Evolutionary conservation across 2,329 filamentous ascomycete species (phyloP), one percentile per base, ranked within the genome.

Genomic region (Didymella exigua): DNA sequence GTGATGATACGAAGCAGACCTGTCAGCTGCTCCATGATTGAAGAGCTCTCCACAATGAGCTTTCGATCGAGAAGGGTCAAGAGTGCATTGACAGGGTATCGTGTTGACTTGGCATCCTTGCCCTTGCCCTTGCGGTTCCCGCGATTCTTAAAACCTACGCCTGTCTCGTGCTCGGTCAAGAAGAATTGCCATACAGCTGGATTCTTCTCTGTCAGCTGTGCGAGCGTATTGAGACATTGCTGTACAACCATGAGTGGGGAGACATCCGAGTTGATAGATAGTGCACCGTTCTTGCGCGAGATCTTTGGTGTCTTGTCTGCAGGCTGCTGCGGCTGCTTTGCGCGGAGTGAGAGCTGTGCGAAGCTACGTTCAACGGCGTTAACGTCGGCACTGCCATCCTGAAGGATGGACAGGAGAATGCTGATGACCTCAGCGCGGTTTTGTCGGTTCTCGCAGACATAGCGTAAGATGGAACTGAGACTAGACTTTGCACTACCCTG

Each of bases 331-430:
- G 88, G 83, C 68, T 92, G 91, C 79, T 91, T 96, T 14, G 95
- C 95, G 71, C 92, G 90, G 36, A 97, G 81, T 2, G 95, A 97
- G 5, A 99, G 82, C 62, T 96, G 92, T 43, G 91, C 88, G 75
- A 99, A 98, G 78, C 93, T 98, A 65, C 93, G 88, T 76, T 99
- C 95, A 23, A 99, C 91, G 5, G 96, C 93, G 64, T 89, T 89
- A 77, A 96, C 89, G 76, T 99, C 95, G 6, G 89, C 88, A 70
- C 92, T 98, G 38, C 95, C 95, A 72, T 99, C 96, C 71, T 98
- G 95, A 9, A 99, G 82, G 60, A 99, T 96, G 59, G 95, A 91
- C 9, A 99, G 84, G 29, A 99, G 81, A 21, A 95, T 91, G 75
- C 91, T 96, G 68, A 99, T 88, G 29, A 99, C 91, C 74, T 99